phyloP scores from a whole-genome alignment of 75 land plant species.

The Larix kaempferi region DNA sequence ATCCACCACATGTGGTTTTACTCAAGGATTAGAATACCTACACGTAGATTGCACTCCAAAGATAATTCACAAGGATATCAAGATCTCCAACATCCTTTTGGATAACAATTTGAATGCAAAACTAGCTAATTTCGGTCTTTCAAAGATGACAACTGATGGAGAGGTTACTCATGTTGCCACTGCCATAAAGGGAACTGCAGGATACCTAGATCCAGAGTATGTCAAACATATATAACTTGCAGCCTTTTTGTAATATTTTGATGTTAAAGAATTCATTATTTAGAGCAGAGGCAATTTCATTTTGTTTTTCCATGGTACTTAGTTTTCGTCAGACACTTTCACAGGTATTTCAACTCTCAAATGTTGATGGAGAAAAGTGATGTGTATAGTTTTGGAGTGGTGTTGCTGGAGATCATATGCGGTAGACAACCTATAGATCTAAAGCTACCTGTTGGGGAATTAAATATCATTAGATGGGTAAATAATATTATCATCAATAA shows the following conservation, averaged over 20 bases:
- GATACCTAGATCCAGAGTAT: conserved; percentile 31
- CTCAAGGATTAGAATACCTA: conserved; percentile 9
- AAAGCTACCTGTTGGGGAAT: not conserved
- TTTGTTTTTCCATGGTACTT: no score
- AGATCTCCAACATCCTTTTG: no score
- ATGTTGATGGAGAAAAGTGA: conserved; percentile 11
- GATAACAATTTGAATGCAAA: conserved; percentile 5
- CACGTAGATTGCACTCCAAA: conserved; percentile 11
- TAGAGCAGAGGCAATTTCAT: no score
- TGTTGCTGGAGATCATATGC: conserved; percentile 1
- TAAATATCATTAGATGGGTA: not conserved
- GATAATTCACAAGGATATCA: no score
- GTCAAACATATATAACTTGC: not conserved
- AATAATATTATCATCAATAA: no score
- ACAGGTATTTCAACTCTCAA: conserved; percentile 10
- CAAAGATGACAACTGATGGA: not conserved
- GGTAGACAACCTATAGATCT: not conserved
- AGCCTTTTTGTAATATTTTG: no score
- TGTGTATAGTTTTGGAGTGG: conserved; percentile 21
- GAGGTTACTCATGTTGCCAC: conserved; percentile 4
- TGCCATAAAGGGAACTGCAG: conserved; percentile 15
- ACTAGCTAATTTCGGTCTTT: conserved; percentile 15
- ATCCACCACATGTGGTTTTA: no score
- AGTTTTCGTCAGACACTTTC: no score
- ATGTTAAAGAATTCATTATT: not conserved